Percentiles rank a stretch among this genome's conserved stretches.
phyloP scores from a whole-genome alignment of 2,329 filamentous ascomycete species.

The Hypoxylon sp. region DNA sequence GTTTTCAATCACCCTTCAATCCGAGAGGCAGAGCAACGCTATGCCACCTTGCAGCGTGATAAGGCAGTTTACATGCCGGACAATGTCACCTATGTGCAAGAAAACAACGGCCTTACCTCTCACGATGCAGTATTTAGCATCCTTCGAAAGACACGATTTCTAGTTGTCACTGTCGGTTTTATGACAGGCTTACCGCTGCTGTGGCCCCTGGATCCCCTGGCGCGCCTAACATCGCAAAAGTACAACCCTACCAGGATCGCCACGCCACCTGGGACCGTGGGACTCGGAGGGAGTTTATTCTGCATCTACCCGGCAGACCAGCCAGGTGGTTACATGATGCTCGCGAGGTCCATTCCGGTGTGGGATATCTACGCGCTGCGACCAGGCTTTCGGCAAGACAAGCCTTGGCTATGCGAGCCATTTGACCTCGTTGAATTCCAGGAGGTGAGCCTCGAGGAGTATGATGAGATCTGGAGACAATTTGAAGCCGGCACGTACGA shows the following conservation, averaged over 20 bases:
- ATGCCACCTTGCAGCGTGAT: constrained; percentile 67
- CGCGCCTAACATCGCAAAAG: constrained; percentile 42
- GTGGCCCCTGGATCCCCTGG: constrained; percentile 42
- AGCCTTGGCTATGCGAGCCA: constrained; percentile 50
- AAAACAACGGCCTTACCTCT: constrained; percentile 49
- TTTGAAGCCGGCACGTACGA: constrained; percentile 46
- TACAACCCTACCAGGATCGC: constrained; percentile 48
- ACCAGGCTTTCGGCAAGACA: constrained; percentile 42
- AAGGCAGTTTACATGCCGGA: constrained; percentile 70
- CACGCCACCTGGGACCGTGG: constrained; percentile 50
- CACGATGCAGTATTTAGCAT: constrained; percentile 46
- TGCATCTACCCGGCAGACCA: constrained; percentile 50
- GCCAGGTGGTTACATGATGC: constrained; percentile 53
- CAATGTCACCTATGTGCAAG: constrained; percentile 63
- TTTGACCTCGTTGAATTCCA: constrained; percentile 49
- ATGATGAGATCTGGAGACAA: constrained; percentile 40
- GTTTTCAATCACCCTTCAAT: constrained; percentile 51
- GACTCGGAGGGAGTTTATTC: constrained; percentile 48
- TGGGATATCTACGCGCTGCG: constrained; percentile 49
- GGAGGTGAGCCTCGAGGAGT: constrained; percentile 48
- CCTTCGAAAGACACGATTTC: constrained; percentile 46
- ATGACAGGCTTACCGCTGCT: constrained; percentile 49
- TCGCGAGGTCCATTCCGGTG: constrained; percentile 45
- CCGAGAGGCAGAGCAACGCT: constrained; percentile 64
- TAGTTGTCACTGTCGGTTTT: constrained; percentile 49